Evolutionary conservation across 495 filamentous ascomycete species (phyloP), one percentile per base, ranked within the genome.

Genomic region (Podospora didyma): DNA sequence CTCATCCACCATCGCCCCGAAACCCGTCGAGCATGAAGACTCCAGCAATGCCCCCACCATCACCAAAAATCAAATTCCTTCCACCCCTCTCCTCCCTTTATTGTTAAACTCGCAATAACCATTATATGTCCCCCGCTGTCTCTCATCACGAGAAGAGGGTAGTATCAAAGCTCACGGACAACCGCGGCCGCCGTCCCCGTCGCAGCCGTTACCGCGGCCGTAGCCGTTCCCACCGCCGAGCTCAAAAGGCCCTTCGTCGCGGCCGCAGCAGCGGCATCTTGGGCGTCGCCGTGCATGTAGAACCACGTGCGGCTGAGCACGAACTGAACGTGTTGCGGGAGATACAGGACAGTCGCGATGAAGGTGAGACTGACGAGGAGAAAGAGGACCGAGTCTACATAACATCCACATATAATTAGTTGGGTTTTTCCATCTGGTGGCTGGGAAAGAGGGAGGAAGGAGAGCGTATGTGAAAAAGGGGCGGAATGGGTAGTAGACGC

Each of bases 261-360:
- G 3, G 24, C 49, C 63, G 44, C 50, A 7, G 59, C 69, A 2
- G 67, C 52, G n/a, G 66, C 69, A 20, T 70, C 61, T 34, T 62
- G 64, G 31, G 68, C 66, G 53, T 89, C 88, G 64, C 92, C 90
- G 56, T 83, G 86, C 63, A 90, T 90, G 79, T 98, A 98, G 76
- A 96, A 98, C 85, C 90, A 96, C 24, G 91, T 83, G 65, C 93
- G 86, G 63, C 80, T 80, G 61, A 87, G 80, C 63, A 98, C 86
- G 59, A 84, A 82, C 59, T 82, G 75, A 63, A 97, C 70, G 70
- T 97, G 94, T 57, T 93, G 86, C 20, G 94, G 94, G 19, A 98
- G 88, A 76, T 98, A 98, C 57, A 97, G 82, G 44, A 88, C 87
- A 61, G 83, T 84, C 54, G 89, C 94, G 63, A 92, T 88, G 58